A percentile compares a stretch with the other conserved stretches of the same genome.
Conservation (phyloP, 176 grass and related monocot genomes). For the Raddia guianensis region DNA sequence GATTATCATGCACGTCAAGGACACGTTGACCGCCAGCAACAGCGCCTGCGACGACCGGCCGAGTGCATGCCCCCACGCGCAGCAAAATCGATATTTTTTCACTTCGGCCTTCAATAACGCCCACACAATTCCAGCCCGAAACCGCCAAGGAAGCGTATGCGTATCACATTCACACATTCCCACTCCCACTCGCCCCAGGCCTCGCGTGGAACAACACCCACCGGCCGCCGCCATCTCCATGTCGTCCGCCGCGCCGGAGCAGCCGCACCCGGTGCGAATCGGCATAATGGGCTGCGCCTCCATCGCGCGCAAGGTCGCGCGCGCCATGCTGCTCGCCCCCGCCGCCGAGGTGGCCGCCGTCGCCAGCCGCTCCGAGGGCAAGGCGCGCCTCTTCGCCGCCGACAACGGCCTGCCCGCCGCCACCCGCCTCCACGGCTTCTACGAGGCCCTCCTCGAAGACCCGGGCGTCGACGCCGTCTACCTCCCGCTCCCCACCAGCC, state of each 20-base stretch:
- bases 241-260: constrained; percentile 37
- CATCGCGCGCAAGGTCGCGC: constrained; percentile 74
- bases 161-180: no score
- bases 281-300: constrained; percentile 76
- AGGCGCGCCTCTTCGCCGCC: constrained; percentile 66
- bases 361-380: constrained; percentile 62
- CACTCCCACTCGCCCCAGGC: not conserved
- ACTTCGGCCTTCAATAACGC: no score
- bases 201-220: not conserved
- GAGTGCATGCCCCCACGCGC: no score
- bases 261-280: constrained; percentile 54
- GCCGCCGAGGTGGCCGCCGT: constrained; percentile 54
- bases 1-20: no score
- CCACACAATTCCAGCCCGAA: no score
- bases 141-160: no score
- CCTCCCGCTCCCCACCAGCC: constrained; percentile 75
- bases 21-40: no score
- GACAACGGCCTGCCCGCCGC: constrained; percentile 46
- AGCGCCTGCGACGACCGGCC: no score
- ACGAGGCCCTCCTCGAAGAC: constrained; percentile 75
- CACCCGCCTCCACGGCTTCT: constrained; percentile 57
- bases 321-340: constrained; percentile 64
- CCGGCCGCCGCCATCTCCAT: not conserved
- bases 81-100: no score
- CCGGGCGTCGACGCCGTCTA: constrained; percentile 75